These are phyloP conservation scores for Annulohypoxylon stygium DNA, from an alignment of 495 filamentous ascomycete species.

Conservation along the genomic window DNA sequence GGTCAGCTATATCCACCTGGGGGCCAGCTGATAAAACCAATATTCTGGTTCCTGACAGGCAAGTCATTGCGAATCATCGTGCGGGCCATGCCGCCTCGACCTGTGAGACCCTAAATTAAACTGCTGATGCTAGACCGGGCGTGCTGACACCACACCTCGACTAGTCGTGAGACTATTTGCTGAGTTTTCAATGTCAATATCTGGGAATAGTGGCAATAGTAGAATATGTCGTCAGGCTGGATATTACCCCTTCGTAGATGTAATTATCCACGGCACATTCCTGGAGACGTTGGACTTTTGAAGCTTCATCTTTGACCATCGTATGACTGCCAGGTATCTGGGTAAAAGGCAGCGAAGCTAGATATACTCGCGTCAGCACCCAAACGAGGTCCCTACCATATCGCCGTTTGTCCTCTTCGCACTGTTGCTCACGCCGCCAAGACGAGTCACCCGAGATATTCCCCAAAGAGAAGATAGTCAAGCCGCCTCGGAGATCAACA, in stretches of 20 bases:
- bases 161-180: not conserved
- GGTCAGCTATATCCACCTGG: not conserved
- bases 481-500: not conserved
- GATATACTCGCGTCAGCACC: not conserved
- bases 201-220: not conserved
- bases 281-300: not conserved
- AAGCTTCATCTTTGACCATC: not conserved
- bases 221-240: no score
- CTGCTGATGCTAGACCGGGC: not conserved
- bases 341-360: not conserved
- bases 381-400: not conserved
- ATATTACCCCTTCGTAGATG: not conserved
- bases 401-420: not conserved
- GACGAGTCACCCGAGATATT: not conserved
- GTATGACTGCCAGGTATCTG: no score
- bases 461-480: not conserved
- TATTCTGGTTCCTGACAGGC: not conserved
- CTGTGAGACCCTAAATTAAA: not conserved
- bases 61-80: conserved; percentile 1
- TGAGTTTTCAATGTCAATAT: not conserved
- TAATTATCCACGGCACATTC: not conserved
- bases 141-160: not conserved
- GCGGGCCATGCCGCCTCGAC: not conserved
- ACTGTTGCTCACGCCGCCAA: not conserved
- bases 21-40: not conserved